Conservation (phyloP, 2,329 filamentous ascomycete genomes). For the Diplocarpon mali region DNA sequence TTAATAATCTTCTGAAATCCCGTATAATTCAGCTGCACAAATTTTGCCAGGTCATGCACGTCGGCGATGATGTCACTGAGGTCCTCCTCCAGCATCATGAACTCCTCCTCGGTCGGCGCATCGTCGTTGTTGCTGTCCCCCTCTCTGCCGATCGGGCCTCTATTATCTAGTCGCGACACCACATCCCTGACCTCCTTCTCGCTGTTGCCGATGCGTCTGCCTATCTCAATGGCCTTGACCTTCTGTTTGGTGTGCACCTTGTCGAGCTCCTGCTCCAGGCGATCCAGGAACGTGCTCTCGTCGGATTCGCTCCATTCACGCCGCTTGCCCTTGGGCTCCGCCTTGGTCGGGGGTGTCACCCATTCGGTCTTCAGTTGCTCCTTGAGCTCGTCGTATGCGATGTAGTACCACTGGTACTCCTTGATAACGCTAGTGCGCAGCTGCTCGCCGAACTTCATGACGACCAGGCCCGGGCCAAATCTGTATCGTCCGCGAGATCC, state of each 20-base stretch:
- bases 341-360: constrained; percentile 37
- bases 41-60: constrained; percentile 95
- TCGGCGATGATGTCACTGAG: constrained; percentile 97
- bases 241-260: constrained; percentile 98
- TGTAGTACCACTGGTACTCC: constrained; percentile 98
- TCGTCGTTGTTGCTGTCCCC: constrained; percentile 29
- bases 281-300: constrained; percentile 75
- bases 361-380: constrained; percentile 67
- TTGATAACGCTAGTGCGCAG: constrained; percentile 90
- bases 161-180: constrained; percentile 59
- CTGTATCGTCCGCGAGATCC: constrained; percentile 12
- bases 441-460: constrained; percentile 90
- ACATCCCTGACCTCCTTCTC: constrained; percentile 87
- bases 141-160: constrained; percentile 34
- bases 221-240: constrained; percentile 93
- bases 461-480: constrained; percentile 38
- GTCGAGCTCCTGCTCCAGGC: constrained; percentile 85
- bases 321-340: constrained; percentile 38
- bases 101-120: constrained; percentile 77
- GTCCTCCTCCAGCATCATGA: constrained; percentile 85
- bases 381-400: constrained; percentile 93
- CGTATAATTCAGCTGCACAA: constrained; percentile 96
- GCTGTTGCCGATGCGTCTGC: constrained; percentile 74
- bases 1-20: constrained; percentile 99
- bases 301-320: constrained; percentile 82